phyloP scores from a whole-genome alignment of 805 yeast genomes.

The Clavispora santaluciae region DNA sequence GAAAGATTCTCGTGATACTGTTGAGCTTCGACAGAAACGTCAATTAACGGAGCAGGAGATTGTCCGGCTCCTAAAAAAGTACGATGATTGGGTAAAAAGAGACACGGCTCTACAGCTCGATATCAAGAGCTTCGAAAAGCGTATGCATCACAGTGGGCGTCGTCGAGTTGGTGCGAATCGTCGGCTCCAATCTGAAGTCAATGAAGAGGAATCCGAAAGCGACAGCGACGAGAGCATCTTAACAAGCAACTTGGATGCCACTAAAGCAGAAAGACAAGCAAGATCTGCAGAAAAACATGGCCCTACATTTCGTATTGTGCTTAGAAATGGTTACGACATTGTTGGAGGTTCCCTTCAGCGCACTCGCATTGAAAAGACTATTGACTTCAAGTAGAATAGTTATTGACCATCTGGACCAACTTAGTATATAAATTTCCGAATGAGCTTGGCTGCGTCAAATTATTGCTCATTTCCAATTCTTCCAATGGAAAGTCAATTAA shows the following conservation, averaged over 20 bases:
- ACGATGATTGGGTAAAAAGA: slow-evolving; percentile 34
- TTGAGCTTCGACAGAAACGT: slow-evolving; percentile 51
- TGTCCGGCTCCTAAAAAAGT: slow-evolving; percentile 30
- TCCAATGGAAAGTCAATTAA: slow-evolving; percentile 10
- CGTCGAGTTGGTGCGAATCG: not conserved
- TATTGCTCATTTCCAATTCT: slow-evolving; percentile 8
- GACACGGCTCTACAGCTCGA: slow-evolving; percentile 23
- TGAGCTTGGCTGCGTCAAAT: slow-evolving; percentile 7
- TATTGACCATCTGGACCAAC: slow-evolving; percentile 10
- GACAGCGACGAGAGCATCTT: slow-evolving; percentile 14
- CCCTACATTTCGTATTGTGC: slow-evolving; percentile 6
- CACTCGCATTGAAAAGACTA: slow-evolving; percentile 4
- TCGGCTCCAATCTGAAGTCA: not conserved
- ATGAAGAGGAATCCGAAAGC: slow-evolving; percentile 23
- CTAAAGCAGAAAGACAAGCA: slow-evolving; percentile 14
- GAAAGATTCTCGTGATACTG: slow-evolving; percentile 40
- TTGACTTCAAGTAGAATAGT: slow-evolving; percentile 4
- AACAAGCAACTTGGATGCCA: slow-evolving; percentile 6
- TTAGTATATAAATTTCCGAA: slow-evolving; percentile 13
- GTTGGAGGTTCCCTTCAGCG: slow-evolving; percentile 1
- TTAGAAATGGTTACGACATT: slow-evolving; percentile 13
- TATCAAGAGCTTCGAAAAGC: slow-evolving; percentile 15
- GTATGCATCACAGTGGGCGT: not conserved
- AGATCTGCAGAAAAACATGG: slow-evolving; percentile 12
- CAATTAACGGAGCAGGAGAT: slow-evolving; percentile 48